Evolutionary conservation across 176 grass and related monocot genomes (phyloP), one percentile per base, ranked within the genome.

Genomic region (Carex scoparia): DNA sequence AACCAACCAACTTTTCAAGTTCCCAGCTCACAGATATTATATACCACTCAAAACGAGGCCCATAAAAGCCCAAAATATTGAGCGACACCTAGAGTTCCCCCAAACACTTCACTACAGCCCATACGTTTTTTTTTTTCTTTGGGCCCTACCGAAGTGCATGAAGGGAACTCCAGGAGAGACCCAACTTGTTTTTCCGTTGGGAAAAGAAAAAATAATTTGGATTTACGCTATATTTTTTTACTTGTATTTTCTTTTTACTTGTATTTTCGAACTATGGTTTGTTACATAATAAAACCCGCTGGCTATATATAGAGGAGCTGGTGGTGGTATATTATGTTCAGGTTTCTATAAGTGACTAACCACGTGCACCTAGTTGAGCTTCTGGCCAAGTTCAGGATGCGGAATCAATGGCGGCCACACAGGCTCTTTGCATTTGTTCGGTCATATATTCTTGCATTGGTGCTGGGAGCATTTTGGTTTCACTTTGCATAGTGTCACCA

Each of bases 81-180:
- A 66, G 64, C 1, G 10, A 30, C 60, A 35, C 31, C 15, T 19
- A 90, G 81, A 92, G 84, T 84, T 87, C 78, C 81, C 81, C 90
- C 71, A 92, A 89, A 90, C 81, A 90, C 84, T 89, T 92, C 84
- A 92, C 18, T n/a, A 70, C 33, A 42, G 3, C 15, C 15, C 67
- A 42, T 42, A 4, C 4, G 7, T 4, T 30, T 69, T 38, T 62
- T 62, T 40, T 16, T 35, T 42, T 7, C 7, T 16, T 57, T 18
- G 19, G 9, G 35, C 27, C 51, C 4, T 67, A 61, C 0, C 58
- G 79, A 88, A 92, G 90, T 90, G 84, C 7, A 89, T 85, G 81
- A 31, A 77, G 73, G 65, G 69, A 95, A 91, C 80, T 70, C 67
- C 85, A 0, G n/a, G 59, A 0, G 80, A 79, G 2, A 66, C 54